A percentile compares a stretch with the other conserved stretches of the same genome.
Evolutionary conservation across 352 stramenopile species (phyloP).

Genomic region (Globisporangium abappressorium): DNA sequence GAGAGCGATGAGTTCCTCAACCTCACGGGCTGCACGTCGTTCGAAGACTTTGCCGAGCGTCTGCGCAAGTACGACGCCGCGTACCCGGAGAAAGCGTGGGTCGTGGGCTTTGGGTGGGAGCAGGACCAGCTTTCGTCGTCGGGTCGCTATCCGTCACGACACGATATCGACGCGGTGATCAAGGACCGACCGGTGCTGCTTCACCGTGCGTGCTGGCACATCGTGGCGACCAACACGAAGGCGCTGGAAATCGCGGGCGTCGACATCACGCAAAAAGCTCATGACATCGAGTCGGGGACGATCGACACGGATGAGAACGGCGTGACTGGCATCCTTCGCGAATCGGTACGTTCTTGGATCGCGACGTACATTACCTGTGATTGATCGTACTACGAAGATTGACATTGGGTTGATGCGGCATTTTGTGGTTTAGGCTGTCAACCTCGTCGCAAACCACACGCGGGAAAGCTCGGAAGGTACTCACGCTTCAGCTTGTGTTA

Average conservation of each 20-base stretch:
- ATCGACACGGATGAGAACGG: slow-evolving; percentile 69
- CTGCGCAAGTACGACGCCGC: slow-evolving; percentile 55
- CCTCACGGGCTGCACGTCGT: slow-evolving; percentile 67
- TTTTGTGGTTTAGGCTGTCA: slow-evolving; percentile 41
- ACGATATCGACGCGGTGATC: slow-evolving; percentile 79
- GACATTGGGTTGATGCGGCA: background rate
- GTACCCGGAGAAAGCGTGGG: slow-evolving; percentile 69
- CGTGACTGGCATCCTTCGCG: slow-evolving; percentile 64
- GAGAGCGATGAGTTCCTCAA: slow-evolving; percentile 85
- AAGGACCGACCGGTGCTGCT: slow-evolving; percentile 68
- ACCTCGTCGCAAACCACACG: slow-evolving; percentile 68
- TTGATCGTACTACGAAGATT: background rate
- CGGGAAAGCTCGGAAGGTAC: slow-evolving; percentile 64
- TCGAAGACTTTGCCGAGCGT: slow-evolving; percentile 57
- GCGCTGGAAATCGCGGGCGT: slow-evolving; percentile 71
- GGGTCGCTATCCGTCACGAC: slow-evolving; percentile 62
- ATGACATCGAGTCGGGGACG: slow-evolving; percentile 36
- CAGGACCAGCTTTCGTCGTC: slow-evolving; percentile 69
- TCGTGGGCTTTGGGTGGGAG: slow-evolving; percentile 86
- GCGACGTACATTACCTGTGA: background rate
- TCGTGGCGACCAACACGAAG: slow-evolving; percentile 83
- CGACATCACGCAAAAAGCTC: slow-evolving; percentile 29
- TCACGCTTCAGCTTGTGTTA: background rate
- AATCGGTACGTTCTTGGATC: slow-evolving; percentile 36
- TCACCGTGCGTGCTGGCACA: slow-evolving; percentile 89